Evolutionary conservation across 2,329 filamentous ascomycete species (phyloP).

Genomic region (Coniochaeta sp.): DNA sequence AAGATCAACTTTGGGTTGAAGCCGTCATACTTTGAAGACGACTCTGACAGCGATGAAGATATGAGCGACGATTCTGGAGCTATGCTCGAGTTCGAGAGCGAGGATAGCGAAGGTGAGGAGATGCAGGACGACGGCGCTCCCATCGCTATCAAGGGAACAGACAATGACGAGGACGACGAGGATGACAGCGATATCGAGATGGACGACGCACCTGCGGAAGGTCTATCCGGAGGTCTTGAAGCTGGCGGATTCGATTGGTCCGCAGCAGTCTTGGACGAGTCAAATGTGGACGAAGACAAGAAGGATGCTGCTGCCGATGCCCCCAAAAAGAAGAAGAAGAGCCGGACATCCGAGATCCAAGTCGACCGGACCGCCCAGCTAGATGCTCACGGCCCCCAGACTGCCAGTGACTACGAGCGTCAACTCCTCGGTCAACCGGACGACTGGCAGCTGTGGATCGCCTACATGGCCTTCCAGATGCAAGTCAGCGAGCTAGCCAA

Average conservation of each 20-base stretch:
- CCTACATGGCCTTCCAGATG: conserved; percentile 98
- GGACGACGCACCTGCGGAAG: conserved; percentile 26
- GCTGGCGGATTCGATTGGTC: conserved; percentile 84
- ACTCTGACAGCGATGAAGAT: conserved; percentile 38
- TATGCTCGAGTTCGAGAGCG: conserved; percentile 37
- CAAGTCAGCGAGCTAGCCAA: conserved; percentile 83
- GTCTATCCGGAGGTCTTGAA: conserved; percentile 52
- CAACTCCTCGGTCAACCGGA: conserved; percentile 87
- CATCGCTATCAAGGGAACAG: conserved; percentile 24
- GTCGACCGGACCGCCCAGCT: conserved; percentile 89
- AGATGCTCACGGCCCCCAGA: conserved; percentile 81
- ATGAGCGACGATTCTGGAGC: conserved; percentile 37
- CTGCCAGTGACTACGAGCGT: conserved; percentile 86
- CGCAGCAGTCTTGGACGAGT: conserved; percentile 55
- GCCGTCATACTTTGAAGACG: conserved; percentile 75
- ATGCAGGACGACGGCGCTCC: conserved; percentile 34
- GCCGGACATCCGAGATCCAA: conserved; percentile 68
- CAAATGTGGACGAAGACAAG: conserved; percentile 34
- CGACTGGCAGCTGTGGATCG: conserved; percentile 88
- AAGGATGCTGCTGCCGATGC: conserved; percentile 43
- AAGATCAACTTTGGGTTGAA: conserved; percentile 88
- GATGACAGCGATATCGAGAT: conserved; percentile 36
- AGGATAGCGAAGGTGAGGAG: conserved; percentile 27
- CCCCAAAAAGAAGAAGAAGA: conserved; percentile 62
- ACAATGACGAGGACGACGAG: conserved; percentile 19